phyloP scores from a whole-genome alignment of 2,329 filamentous ascomycete species.

The Cladosporium phlei region DNA sequence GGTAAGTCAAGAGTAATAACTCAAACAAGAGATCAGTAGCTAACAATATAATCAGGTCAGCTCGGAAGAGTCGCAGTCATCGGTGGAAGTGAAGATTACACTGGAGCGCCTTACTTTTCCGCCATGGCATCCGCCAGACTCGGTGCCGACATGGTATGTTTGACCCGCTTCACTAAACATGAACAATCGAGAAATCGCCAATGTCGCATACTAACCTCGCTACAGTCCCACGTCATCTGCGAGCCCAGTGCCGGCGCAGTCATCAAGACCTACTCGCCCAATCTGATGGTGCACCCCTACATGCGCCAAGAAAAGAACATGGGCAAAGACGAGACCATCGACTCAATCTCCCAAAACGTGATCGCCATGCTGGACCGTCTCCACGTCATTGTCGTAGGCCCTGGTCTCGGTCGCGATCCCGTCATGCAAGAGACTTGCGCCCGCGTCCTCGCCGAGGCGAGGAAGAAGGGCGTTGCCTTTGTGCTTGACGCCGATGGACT shows the following conservation, averaged over 20 bases:
- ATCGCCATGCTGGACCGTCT: slow-evolving; percentile 77
- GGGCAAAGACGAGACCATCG: slow-evolving; percentile 51
- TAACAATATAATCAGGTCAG: slow-evolving; percentile 58
- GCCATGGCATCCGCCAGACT: slow-evolving; percentile 91
- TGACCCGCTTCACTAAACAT: too few species aligned
- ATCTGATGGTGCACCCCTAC: slow-evolving; percentile 96
- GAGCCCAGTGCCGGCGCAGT: slow-evolving; percentile 77
- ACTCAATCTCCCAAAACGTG: slow-evolving; percentile 63
- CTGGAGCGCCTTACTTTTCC: slow-evolving; percentile 95
- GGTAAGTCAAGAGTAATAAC: too few species aligned
- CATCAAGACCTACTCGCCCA: slow-evolving; percentile 96
- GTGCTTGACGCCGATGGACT: slow-evolving; percentile 91
- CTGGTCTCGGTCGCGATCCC: slow-evolving; percentile 81
- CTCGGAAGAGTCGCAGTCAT: slow-evolving; percentile 89
- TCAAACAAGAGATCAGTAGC: not conserved
- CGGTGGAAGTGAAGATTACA: slow-evolving; percentile 92
- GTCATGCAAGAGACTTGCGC: slow-evolving; percentile 85
- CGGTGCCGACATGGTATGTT: slow-evolving; percentile 80
- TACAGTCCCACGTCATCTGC: slow-evolving; percentile 87
- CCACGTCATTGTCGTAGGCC: slow-evolving; percentile 88
- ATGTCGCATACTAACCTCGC: not conserved
- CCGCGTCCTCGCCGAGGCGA: slow-evolving; percentile 72
- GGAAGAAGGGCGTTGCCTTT: slow-evolving; percentile 66
- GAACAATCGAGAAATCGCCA: too few species aligned
- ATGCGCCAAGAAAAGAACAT: slow-evolving; percentile 72